A percentile compares a stretch with the other conserved stretches of the same genome.
These are phyloP conservation scores for Rhodosporidiobolus odoratus DNA, from an alignment of 768 basidiomycete species.

Conservation along the genomic window DNA sequence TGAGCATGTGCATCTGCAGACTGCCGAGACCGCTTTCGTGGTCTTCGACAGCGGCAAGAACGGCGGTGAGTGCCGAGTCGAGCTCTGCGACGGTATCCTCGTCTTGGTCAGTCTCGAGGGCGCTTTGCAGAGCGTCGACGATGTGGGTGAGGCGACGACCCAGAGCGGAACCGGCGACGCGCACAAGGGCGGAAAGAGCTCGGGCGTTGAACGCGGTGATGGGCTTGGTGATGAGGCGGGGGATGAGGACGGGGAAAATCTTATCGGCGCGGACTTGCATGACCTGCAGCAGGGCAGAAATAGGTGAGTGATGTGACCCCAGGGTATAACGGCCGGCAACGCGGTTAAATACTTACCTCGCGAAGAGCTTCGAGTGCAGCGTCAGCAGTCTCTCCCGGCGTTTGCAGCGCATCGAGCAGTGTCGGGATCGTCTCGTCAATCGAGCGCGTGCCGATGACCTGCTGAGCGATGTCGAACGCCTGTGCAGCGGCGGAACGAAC, in stretches of 20 bases:
- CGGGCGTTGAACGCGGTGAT: constrained; percentile 94
- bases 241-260: constrained; percentile 95
- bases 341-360: constrained; percentile 84
- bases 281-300: background rate
- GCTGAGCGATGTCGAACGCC: constrained; percentile 86
- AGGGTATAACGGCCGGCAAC: constrained; percentile 59
- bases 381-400: constrained; percentile 88
- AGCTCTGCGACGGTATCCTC: constrained; percentile 68
- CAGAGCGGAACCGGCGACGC: constrained; percentile 85
- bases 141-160: constrained; percentile 76
- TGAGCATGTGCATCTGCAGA: constrained; percentile 78
- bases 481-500: constrained; percentile 85
- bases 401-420: constrained; percentile 80
- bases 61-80: constrained; percentile 65
- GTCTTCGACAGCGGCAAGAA: constrained; percentile 74
- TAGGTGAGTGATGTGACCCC: background rate
- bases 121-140: constrained; percentile 70
- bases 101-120: constrained; percentile 59
- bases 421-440: constrained; percentile 97
- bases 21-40: constrained; percentile 75
- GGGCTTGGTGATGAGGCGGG: constrained; percentile 79
- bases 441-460: constrained; percentile 78
- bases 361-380: constrained; percentile 87
- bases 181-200: constrained; percentile 81
- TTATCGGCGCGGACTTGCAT: constrained; percentile 79